Evolutionary conservation across 345 rosid genomes (phyloP).

Genomic region (Atalantia buxifolia): DNA sequence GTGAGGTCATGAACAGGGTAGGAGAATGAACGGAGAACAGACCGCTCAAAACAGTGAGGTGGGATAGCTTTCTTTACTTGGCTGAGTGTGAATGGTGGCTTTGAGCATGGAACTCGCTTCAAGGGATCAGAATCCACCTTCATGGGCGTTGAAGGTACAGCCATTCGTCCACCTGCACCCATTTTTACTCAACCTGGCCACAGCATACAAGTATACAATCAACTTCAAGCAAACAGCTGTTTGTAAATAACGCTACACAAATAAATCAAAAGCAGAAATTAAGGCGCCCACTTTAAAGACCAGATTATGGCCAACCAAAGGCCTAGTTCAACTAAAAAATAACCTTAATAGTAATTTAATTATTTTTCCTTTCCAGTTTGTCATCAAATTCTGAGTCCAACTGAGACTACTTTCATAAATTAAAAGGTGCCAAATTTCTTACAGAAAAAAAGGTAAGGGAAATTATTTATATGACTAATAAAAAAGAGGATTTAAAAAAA

Average conservation of each 20-base stretch:
- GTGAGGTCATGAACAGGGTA: constrained; percentile 53
- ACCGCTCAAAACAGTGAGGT: constrained; percentile 82
- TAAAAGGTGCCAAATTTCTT: no score
- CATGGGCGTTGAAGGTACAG: constrained; percentile 35
- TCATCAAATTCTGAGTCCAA: no score
- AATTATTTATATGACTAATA: no score
- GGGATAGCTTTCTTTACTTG: constrained; percentile 85
- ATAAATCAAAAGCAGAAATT: no score
- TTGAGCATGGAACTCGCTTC: constrained; percentile 57
- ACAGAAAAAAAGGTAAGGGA: no score
- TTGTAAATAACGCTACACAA: not conserved
- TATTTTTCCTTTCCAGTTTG: no score
- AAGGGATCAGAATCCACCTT: constrained; percentile 26
- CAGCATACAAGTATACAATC: not conserved
- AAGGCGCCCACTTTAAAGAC: no score
- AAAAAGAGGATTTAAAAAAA: no score
- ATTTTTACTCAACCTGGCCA: constrained; percentile 41
- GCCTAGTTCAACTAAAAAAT: no score
- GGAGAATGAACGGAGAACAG: constrained; percentile 75
- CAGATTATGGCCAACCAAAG: no score
- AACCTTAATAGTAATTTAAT: no score
- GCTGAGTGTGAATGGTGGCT: constrained; percentile 69
- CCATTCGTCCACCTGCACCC: constrained; percentile 90
- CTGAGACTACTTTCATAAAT: no score
- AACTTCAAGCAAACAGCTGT: not conserved